Conservation (phyloP, 768 basidiomycete genomes). For the Lanmaoa pseudosensibilis region DNA sequence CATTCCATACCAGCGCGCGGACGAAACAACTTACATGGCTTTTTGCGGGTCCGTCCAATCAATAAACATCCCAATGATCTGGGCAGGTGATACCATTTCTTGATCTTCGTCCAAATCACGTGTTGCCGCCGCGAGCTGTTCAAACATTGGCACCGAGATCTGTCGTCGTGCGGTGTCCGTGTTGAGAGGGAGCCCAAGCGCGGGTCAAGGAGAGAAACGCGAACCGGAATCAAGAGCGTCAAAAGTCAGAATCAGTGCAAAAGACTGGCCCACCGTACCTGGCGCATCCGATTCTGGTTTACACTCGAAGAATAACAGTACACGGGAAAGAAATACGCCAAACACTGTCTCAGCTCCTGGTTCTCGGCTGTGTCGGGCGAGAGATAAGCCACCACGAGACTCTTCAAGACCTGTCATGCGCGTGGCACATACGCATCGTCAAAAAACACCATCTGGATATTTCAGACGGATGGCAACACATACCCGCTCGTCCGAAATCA, state of each 20-base stretch:
- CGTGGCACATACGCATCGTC: neutral
- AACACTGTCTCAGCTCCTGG: constrained; percentile 79
- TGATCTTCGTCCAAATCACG: constrained; percentile 70
- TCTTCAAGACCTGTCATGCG: constrained; percentile 42
- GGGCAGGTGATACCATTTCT: constrained; percentile 69
- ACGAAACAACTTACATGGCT: constrained; percentile 44
- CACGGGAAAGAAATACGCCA: constrained; percentile 83
- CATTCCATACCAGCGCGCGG: neutral
- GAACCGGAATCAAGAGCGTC: neutral
- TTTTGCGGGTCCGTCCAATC: constrained; percentile 91
- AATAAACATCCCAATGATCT: constrained; percentile 75
- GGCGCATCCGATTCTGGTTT: constrained; percentile 74
- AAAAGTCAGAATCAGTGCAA: neutral
- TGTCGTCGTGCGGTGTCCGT: constrained; percentile 26
- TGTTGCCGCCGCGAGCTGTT: constrained; percentile 55
- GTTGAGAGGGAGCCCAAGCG: no score
- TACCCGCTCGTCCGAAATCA: constrained; percentile 72
- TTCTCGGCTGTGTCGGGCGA: constrained; percentile 81
- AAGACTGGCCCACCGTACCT: constrained; percentile 28
- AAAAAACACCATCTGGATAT: neutral
- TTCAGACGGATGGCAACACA: constrained; percentile 17
- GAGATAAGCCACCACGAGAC: constrained; percentile 62
- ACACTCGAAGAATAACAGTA: constrained; percentile 78
- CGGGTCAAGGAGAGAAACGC: neutral
- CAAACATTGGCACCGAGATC: constrained; percentile 73